Evolutionary conservation across 1,284 basidiomycete species (phyloP), one percentile per base, ranked within the genome.

Genomic region (Kalmanozyma brasiliensis): DNA sequence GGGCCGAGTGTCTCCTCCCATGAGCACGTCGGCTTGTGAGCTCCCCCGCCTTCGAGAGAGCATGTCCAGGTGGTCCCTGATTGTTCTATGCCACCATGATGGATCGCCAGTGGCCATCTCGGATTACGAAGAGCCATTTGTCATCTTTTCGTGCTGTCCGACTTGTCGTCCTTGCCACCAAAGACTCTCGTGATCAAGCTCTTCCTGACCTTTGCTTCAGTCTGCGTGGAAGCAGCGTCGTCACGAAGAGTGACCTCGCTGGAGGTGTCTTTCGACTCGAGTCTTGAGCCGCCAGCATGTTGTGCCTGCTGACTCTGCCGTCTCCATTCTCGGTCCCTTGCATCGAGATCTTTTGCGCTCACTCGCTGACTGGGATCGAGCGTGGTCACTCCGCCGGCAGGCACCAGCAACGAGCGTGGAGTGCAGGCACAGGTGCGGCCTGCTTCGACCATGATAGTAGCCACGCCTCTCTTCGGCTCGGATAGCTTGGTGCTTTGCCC

Each of bases 301-400:
- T 36, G 3, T 14, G 33, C 8, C 14, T 42, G 40, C 22, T 56
- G 13, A 11, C 24, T 48, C 47, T 57, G 45, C 23, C 57, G 57
- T 30, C 52, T 57, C 52, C 57, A 60, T 38, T 47, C 49, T 20
- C 52, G 56, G 22, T 66, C 56, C 30, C 34, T 55, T 10, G 56
- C 55, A 14, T 41, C 47, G 19, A 69, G 60, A 49, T 70, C 49
- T 23, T 60, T 47, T n/a, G 49, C 36, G 52, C 66, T 69, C 37
- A 69, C 56, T 14, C 56, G 51, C 41, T 59, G 60, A 38, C 66
- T 69, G 0, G 66, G 60, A 30, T 64, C 55, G 7, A 69, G 49
- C 8, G 60, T 59, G 8, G 17, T 49, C 17, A 64, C 60, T 1
- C 66, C 66, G 7, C 66, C 66, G 1, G 56, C 66, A 0, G 66